These are phyloP conservation scores for Geotrichum siamense DNA, from an alignment of 1,139 yeast species.

Conservation along the genomic window DNA sequence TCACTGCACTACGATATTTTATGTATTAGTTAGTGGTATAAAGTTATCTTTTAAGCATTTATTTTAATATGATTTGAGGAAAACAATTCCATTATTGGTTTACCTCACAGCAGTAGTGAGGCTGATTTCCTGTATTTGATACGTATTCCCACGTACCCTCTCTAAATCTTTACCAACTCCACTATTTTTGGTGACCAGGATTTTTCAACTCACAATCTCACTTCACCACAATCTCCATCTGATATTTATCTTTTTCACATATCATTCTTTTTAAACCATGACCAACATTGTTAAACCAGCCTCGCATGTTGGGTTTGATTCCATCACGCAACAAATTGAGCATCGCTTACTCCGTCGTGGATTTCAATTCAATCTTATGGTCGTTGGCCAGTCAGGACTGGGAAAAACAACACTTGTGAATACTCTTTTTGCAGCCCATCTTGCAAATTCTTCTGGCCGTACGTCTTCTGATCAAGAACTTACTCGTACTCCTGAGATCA, in stretches of 20 bases:
- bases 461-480: conserved; percentile 59
- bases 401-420: conserved; percentile 91
- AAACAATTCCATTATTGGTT: too few species aligned
- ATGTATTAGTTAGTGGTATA: too few species aligned
- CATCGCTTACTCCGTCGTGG: conserved; percentile 87
- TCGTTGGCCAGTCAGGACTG: conserved; percentile 87
- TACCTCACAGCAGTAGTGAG: too few species aligned
- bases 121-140: too few species aligned
- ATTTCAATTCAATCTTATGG: conserved; percentile 89
- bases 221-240: too few species aligned
- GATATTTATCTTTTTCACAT: too few species aligned
- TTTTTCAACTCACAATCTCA: neutral
- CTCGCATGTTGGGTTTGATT: conserved; percentile 84
- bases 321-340: conserved; percentile 92
- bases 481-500: conserved; percentile 82
- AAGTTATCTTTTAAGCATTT: too few species aligned
- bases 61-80: too few species aligned
- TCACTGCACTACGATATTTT: too few species aligned
- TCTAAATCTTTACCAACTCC: neutral
- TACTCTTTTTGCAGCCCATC: conserved; percentile 78
- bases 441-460: conserved; percentile 70
- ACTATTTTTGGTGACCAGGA: neutral
- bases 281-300: conserved; percentile 17
- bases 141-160: neutral
- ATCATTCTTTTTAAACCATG: conserved; percentile 8